Conservation (phyloP, 129 eudicot genomes). For the Escallonia rubra region DNA sequence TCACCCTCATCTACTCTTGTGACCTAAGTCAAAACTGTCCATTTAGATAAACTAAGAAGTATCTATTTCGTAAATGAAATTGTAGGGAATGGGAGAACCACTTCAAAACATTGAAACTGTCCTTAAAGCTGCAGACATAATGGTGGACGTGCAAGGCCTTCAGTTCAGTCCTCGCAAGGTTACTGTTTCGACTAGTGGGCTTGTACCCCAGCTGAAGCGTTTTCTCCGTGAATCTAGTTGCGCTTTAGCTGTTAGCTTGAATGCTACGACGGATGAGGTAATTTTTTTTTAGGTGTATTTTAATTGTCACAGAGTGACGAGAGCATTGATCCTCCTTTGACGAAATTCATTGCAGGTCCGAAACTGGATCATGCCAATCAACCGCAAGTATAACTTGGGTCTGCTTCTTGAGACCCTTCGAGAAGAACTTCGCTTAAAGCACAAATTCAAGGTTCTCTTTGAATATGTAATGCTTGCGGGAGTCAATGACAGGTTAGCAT, state of each 20-base stretch:
- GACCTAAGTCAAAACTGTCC: too few relatives aligned
- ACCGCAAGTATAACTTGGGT: slow-evolving; percentile 78
- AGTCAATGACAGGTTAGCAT: slow-evolving; percentile 79
- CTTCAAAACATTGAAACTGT: slow-evolving; percentile 91
- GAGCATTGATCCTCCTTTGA: neutral
- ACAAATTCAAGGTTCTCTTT: slow-evolving; percentile 72
- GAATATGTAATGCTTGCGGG: slow-evolving; percentile 97
- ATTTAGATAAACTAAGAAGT: too few relatives aligned
- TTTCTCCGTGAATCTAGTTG: slow-evolving; percentile 78
- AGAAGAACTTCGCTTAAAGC: slow-evolving; percentile 62
- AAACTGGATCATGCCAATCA: slow-evolving; percentile 98
- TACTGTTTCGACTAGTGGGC: slow-evolving; percentile 92
- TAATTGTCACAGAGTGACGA: neutral
- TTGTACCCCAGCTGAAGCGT: slow-evolving; percentile 88
- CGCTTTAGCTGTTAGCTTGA: slow-evolving; percentile 87
- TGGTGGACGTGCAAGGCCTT: slow-evolving; percentile 96
- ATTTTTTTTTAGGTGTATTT: slow-evolving; percentile 1
- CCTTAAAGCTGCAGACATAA: slow-evolving; percentile 78
- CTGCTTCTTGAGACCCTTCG: slow-evolving; percentile 82
- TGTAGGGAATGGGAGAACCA: slow-evolving; percentile 99
- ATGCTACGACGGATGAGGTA: slow-evolving; percentile 96
- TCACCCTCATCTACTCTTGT: too few relatives aligned
- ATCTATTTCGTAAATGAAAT: neutral
- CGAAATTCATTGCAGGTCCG: slow-evolving; percentile 50
- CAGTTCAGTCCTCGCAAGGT: slow-evolving; percentile 92